Percentiles rank a stretch among this genome's conserved stretches.
Evolutionary conservation across 805 yeast genomes (phyloP).

Genomic region (Candida adriatica): DNA sequence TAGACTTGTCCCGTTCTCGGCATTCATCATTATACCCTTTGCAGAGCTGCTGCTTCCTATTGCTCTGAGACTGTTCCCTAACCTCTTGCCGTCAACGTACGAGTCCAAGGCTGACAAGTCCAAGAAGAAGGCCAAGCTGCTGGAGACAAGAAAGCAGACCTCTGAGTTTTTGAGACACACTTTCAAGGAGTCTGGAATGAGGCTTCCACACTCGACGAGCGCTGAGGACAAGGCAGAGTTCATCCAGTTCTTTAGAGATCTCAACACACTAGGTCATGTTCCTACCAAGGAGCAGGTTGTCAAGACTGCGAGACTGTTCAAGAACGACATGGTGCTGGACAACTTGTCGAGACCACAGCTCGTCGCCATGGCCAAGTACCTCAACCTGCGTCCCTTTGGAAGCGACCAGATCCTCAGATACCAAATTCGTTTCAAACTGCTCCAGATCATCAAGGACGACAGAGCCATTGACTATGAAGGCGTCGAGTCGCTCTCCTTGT

Average conservation of each 20-base stretch:
- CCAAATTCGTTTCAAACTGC: slow-evolving; percentile 84
- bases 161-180: slow-evolving; percentile 59
- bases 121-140: slow-evolving; percentile 46
- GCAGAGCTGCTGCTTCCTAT: slow-evolving; percentile 88
- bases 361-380: slow-evolving; percentile 87
- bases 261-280: slow-evolving; percentile 53
- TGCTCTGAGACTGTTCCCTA: slow-evolving; percentile 90
- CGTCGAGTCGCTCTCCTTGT: slow-evolving; percentile 68
- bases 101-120: slow-evolving; percentile 57
- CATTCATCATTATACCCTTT: slow-evolving; percentile 86
- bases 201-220: slow-evolving; percentile 55
- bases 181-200: slow-evolving; percentile 61
- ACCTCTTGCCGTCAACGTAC: slow-evolving; percentile 88
- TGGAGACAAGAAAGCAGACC: slow-evolving; percentile 58
- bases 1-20: slow-evolving; percentile 86
- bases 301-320: slow-evolving; percentile 82
- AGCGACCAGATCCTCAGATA: slow-evolving; percentile 88
- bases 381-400: slow-evolving; percentile 88
- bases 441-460: slow-evolving; percentile 90
- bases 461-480: slow-evolving; percentile 91
- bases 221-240: slow-evolving; percentile 73
- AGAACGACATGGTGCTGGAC: slow-evolving; percentile 89
- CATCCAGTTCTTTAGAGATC: slow-evolving; percentile 68
- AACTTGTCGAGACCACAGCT: slow-evolving; percentile 87
- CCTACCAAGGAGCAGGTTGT: slow-evolving; percentile 67